These are phyloP conservation scores for Tuber borchii DNA, from an alignment of 495 filamentous ascomycete genomes.

Conservation along the genomic window DNA sequence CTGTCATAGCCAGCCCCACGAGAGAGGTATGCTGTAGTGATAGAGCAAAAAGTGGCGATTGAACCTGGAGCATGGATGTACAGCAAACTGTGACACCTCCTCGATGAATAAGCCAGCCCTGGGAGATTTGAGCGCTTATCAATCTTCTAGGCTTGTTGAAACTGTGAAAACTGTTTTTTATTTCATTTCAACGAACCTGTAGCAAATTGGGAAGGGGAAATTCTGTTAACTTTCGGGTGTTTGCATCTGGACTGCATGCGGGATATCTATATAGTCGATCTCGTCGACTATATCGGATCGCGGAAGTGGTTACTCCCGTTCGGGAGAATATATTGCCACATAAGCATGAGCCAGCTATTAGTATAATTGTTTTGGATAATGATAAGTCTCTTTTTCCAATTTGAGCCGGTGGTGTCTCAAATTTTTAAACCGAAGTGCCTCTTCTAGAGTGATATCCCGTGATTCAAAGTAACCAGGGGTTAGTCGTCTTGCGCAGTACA, in stretches of 20 bases:
- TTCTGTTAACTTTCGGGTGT: conserved; percentile 2
- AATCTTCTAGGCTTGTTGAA: neutral
- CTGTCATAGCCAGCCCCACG: neutral
- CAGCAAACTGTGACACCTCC: neutral
- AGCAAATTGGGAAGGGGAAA: neutral
- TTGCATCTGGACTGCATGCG: neutral
- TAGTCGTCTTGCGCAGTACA: too few species aligned
- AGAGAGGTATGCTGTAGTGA: neutral
- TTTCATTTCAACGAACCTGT: neutral
- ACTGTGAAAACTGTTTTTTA: neutral
- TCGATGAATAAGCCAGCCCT: neutral
- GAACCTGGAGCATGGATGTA: neutral
- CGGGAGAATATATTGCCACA: neutral
- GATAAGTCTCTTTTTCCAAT: neutral
- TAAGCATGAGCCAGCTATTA: neutral
- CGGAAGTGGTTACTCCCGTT: neutral
- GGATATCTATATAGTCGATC: neutral
- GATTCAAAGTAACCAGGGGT: too few species aligned
- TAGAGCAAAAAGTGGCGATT: neutral
- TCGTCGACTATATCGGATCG: neutral
- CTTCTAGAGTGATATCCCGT: too few species aligned
- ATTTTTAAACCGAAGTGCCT: neutral
- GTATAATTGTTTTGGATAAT: neutral
- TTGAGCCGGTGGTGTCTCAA: neutral
- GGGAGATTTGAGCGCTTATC: neutral